These are phyloP conservation scores for Pichia terricola DNA, from an alignment of 1,139 yeast genomes.

Conservation along the genomic window DNA sequence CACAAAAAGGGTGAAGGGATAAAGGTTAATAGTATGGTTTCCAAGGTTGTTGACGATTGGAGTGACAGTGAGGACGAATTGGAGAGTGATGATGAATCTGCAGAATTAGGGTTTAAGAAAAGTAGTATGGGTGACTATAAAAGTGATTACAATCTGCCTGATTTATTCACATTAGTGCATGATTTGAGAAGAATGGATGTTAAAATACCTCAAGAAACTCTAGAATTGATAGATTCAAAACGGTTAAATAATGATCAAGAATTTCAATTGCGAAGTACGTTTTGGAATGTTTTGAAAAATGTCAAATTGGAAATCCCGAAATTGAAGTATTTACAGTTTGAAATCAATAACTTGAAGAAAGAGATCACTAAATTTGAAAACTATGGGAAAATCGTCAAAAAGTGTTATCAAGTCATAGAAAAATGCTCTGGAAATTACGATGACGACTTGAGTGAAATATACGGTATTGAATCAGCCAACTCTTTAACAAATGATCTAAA, in stretches of 20 bases:
- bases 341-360: conserved; percentile 4
- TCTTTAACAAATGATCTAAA: no score
- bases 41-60: background rate
- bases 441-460: no score
- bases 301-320: conserved; percentile 13
- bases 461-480: no score
- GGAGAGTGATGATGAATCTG: conserved; percentile 5
- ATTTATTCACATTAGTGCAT: conserved; percentile 29
- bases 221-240: conserved; percentile 15
- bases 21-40: conserved; percentile 37
- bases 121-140: conserved; percentile 6
- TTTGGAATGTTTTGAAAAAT: conserved; percentile 18
- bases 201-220: conserved; percentile 28
- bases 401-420: no score
- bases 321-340: conserved; percentile 11
- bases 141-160: conserved; percentile 16
- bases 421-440: no score
- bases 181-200: conserved; percentile 31
- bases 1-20: conserved; percentile 67
- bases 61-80: conserved; percentile 9
- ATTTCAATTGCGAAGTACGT: conserved; percentile 1
- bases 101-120: conserved; percentile 9
- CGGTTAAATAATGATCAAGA: conserved; percentile 10
- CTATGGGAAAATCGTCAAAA: no score
- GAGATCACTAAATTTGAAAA: conserved; percentile 1